These are phyloP conservation scores for Jatropha curcas DNA, from an alignment of 345 rosid species.

Conservation along the genomic window DNA sequence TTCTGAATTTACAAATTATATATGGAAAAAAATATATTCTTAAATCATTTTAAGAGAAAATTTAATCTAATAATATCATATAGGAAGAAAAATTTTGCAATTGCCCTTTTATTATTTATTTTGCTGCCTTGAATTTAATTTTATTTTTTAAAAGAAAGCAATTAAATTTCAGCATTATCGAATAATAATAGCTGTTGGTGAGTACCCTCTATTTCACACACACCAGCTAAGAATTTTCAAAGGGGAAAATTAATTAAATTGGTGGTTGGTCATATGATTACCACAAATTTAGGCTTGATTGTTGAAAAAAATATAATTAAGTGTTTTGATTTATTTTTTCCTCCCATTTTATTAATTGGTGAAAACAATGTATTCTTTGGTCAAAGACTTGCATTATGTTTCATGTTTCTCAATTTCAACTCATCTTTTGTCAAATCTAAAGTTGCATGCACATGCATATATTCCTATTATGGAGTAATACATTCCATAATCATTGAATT, in stretches of 20 bases:
- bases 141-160: too few relatives aligned
- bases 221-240: background rate
- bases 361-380: background rate
- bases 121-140: background rate
- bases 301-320: background rate
- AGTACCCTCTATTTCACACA: too few relatives aligned
- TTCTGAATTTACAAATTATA: too few relatives aligned
- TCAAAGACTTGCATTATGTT: too few relatives aligned
- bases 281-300: slow-evolving; percentile 23
- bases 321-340: background rate
- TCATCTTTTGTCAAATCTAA: slow-evolving; percentile 1
- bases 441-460: too few relatives aligned
- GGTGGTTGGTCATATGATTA: slow-evolving; percentile 5
- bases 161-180: too few relatives aligned
- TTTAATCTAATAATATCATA: too few relatives aligned
- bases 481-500: too few relatives aligned
- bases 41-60: too few relatives aligned
- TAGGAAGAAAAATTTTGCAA: background rate
- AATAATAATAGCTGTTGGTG: too few relatives aligned
- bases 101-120: slow-evolving; percentile 5
- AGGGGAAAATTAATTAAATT: background rate
- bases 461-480: too few relatives aligned
- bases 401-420: background rate
- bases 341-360: background rate
- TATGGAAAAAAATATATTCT: too few relatives aligned